Conservation (phyloP, 2,329 filamentous ascomycete genomes). For the Clonostachys chloroleuca region DNA sequence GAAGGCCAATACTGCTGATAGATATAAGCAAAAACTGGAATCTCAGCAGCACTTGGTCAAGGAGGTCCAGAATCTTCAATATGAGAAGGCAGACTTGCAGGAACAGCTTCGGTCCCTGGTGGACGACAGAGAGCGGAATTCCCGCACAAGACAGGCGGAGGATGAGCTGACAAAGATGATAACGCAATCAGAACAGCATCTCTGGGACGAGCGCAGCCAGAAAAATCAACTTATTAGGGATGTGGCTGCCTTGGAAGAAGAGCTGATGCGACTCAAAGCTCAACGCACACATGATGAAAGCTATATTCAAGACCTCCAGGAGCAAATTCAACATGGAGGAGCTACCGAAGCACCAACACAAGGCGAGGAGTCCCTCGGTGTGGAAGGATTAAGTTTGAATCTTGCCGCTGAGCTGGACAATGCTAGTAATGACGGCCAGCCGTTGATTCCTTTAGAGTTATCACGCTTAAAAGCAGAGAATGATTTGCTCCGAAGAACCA, state of each 20-base stretch:
- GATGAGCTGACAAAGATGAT: conserved; percentile 34
- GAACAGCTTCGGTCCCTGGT: conserved; percentile 35
- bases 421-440: conserved; percentile 28
- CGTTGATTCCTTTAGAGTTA: conserved; percentile 44
- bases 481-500: conserved; percentile 48
- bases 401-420: conserved; percentile 59
- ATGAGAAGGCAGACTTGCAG: conserved; percentile 48
- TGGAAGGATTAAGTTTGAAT: conserved; percentile 24
- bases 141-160: conserved; percentile 27
- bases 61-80: conserved; percentile 50
- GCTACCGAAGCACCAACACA: conserved; percentile 7
- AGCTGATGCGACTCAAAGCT: conserved; percentile 40
- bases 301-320: conserved; percentile 54
- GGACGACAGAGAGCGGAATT: conserved; percentile 23
- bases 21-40: conserved; percentile 60
- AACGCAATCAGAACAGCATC: conserved; percentile 32
- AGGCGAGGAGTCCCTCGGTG: conserved; percentile 8
- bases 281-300: conserved; percentile 45
- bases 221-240: conserved; percentile 41
- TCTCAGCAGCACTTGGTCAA: conserved; percentile 48
- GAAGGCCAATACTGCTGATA: conserved; percentile 59
- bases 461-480: conserved; percentile 60
- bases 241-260: conserved; percentile 35
- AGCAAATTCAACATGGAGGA: conserved; percentile 43
- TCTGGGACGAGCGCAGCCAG: conserved; percentile 37